Conservation (phyloP, 1,284 basidiomycete genomes). For the Marasmius tenuissimus region DNA sequence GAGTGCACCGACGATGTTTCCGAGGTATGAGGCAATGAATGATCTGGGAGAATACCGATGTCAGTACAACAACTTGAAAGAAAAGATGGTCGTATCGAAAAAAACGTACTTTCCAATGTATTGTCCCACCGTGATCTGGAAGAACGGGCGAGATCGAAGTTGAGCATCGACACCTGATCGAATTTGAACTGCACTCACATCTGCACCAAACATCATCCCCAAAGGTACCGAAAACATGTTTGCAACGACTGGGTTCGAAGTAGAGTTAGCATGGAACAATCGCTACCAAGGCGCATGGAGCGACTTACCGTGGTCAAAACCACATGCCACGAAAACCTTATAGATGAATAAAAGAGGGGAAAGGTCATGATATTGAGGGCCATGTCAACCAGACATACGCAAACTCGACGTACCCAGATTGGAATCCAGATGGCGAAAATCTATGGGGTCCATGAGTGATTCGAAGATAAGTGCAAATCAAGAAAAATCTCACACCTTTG, state of each 20-base stretch:
- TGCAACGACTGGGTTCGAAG: slow-evolving; percentile 47
- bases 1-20: slow-evolving; percentile 69
- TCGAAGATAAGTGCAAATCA: not conserved
- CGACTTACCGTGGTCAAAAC: slow-evolving; percentile 67
- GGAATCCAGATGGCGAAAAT: slow-evolving; percentile 75
- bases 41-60: slow-evolving; percentile 40
- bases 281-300: not conserved
- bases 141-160: not conserved
- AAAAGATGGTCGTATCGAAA: not conserved
- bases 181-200: slow-evolving; percentile 37
- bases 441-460: slow-evolving; percentile 24
- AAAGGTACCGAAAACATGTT: slow-evolving; percentile 78
- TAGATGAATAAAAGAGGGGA: slow-evolving; percentile 5
- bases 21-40: slow-evolving; percentile 65
- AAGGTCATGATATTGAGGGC: not conserved
- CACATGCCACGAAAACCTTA: slow-evolving; percentile 70
- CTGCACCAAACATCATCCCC: slow-evolving; percentile 70
- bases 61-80: not conserved
- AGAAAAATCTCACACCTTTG: slow-evolving; percentile 47
- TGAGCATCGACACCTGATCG: too few species aligned
- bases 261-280: not conserved
- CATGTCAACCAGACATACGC: not conserved
- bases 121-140: slow-evolving; percentile 50
- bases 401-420: slow-evolving; percentile 54
- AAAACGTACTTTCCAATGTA: slow-evolving; percentile 69